phyloP scores from a whole-genome alignment of 768 basidiomycete genomes.

The Arthromyces matolae region DNA sequence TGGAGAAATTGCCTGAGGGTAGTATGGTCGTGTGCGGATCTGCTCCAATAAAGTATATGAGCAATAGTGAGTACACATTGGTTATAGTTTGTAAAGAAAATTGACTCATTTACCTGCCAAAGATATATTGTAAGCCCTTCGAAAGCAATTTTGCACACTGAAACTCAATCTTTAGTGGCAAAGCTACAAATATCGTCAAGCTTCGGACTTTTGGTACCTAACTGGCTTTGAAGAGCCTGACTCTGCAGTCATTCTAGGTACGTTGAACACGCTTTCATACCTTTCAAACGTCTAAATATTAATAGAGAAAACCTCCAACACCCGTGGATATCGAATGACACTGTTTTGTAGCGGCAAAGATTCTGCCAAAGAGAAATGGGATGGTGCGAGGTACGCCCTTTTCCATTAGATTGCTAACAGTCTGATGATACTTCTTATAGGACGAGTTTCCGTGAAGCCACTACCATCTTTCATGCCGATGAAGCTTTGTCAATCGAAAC shows the following conservation, averaged over 20 bases:
- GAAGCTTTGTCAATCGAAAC: conserved; percentile 55
- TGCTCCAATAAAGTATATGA: conserved; percentile 84
- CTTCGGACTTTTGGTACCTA: conserved; percentile 91
- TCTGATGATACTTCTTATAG: conserved; percentile 25
- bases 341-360: conserved; percentile 80
- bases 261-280: conserved; percentile 10
- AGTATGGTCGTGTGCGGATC: conserved; percentile 75
- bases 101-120: conserved; percentile 10
- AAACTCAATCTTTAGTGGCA: no score
- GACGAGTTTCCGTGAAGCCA: conserved; percentile 64
- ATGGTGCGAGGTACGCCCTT: conserved; percentile 64
- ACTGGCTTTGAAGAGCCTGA: conserved; percentile 96
- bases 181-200: conserved; percentile 95
- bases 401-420: background rate
- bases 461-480: conserved; percentile 74
- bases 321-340: conserved; percentile 82
- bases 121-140: conserved; percentile 72
- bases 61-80: conserved; percentile 53
- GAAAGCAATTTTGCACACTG: background rate
- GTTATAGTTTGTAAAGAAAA: conserved; percentile 2
- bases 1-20: conserved; percentile 70
- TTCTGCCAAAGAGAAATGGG: conserved; percentile 82
- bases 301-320: conserved; percentile 64
- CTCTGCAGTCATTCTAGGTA: conserved; percentile 81
- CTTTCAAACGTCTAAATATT: conserved; percentile 3